Evolutionary conservation across 2,329 filamentous ascomycete species (phyloP), one percentile per base, ranked within the genome.

Genomic region (Ceratocystis eucalypticola): DNA sequence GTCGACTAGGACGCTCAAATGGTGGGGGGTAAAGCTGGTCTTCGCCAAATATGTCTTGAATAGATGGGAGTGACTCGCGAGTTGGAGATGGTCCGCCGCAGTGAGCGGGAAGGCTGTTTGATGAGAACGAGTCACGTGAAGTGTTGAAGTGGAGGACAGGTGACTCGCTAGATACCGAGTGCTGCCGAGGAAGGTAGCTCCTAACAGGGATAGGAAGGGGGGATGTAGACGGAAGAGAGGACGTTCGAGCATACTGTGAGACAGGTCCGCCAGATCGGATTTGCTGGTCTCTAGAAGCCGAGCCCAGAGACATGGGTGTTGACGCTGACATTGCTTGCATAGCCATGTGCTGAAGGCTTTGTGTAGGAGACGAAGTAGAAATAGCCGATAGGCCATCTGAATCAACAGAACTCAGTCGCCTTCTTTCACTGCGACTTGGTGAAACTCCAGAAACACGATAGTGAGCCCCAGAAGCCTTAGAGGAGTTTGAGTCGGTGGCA

Each of bases 241-340:
- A 59, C 22, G 63, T 65, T 28, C 64, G 64, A 25, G 55, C 28
- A 45, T 65, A 65, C 12, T 45, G 64, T 25, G 64, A 41, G 4
- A 46, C 64, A 37, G 59, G 48, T 15, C 33, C 37, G 20, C 22
- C 28, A 28, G 64, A 45, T 15, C 44, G 53, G 44, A 30, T n/a
- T n/a, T 37, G 10, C 20, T 46, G 53, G 5, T 65, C 64, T 65
- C 53, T 37, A 10, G 37, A 45, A 5, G 44, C 7, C 5, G 41
- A 20, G 41, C 22, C 44, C 3, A 20, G 4, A 22, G 53, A n/a
- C 53, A 20, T 22, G 20, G 44, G 61, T 22, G 44, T 46, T 30
- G 64, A 65, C 7, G 64, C 64, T 37, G 64, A 65, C 64, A 65
- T 65, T 22, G 64, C 64, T 61, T 65, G 64, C 20, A 65, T 57